These are phyloP conservation scores for Hypoxylon subgilvum DNA, from an alignment of 495 filamentous ascomycete species.

Conservation along the genomic window DNA sequence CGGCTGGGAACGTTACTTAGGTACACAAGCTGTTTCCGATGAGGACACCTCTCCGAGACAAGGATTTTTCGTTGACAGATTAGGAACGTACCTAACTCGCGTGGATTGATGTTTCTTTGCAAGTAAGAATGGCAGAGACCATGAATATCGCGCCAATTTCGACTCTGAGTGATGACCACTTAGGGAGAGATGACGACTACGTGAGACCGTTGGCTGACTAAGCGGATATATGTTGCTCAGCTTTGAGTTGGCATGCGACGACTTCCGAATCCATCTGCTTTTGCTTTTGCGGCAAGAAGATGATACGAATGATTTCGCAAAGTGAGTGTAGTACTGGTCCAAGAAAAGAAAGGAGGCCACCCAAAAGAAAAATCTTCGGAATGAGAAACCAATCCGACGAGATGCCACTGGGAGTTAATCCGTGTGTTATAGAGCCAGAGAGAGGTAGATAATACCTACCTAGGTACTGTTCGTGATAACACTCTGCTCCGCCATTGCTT, in stretches of 20 bases:
- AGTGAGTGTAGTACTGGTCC: background rate
- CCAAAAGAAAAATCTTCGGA: background rate
- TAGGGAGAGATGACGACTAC: conserved; percentile 22
- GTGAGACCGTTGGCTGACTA: conserved; percentile 30
- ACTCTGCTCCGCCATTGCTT: conserved; percentile 13
- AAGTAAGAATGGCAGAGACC: conserved; percentile 23
- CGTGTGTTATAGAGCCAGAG: background rate
- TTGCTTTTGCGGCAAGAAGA: background rate
- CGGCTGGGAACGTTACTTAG: background rate
- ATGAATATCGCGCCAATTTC: conserved; percentile 10
- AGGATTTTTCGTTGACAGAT: background rate
- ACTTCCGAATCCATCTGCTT: no score
- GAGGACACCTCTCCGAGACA: conserved; percentile 7
- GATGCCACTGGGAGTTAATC: background rate
- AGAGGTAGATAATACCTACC: background rate
- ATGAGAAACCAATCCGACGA: background rate
- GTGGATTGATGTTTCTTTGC: conserved; percentile 1
- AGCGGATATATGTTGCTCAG: conserved; percentile 17
- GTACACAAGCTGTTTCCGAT: conserved; percentile 1
- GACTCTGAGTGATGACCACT: conserved; percentile 20
- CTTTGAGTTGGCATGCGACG: background rate
- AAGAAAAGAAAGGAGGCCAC: no score
- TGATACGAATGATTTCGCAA: background rate
- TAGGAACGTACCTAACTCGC: background rate
- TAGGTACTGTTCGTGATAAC: conserved; percentile 10